Evolutionary conservation across 176 grass and related monocot species (phyloP), one percentile per base, ranked within the genome.

Genomic region (Miscanthus lutarioriparius): DNA sequence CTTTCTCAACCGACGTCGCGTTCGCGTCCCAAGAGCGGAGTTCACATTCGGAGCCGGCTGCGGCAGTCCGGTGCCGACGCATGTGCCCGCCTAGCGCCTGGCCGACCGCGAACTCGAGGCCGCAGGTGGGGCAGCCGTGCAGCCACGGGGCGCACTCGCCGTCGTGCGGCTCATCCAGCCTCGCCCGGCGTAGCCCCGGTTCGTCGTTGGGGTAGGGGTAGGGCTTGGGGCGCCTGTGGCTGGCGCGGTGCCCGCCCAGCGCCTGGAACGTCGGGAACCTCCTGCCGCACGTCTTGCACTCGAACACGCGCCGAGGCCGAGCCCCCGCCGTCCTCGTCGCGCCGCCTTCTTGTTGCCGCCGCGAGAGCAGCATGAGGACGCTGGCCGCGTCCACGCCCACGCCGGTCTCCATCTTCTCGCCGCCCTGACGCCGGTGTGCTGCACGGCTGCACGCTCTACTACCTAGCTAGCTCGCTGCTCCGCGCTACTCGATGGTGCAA

Each of bases 201-300:
- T 62, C 56, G 56, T n/a, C 56, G 56, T 25, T 11, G 56, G 56
- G 54, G 20, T 56, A 54, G 16, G 48, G 0, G 8, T 44, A 41
- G 20, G 80, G 37, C 73, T 65, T 76, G 17, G 83, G 81, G 10
- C 88, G 82, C 70, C 77, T 86, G 78, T 94, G 95, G 73, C 95
- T 92, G 28, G 92, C 91, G 15, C 92, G 84, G 84, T 97, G 95
- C 2, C 92, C 95, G 12, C 95, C 95, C 48, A 97, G 59, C 56
- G 95, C 95, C 79, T 94, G 92, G 84, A 94, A 97, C 44, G 95
- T 94, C 22, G 86, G 59, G 82, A 94, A 92, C 74, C 63, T 71
- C 36, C 88, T 87, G 41, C 63, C 64, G 90, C 95, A 94, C n/a
- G 84, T 92, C 81, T 78, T 89, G 92, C 95, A 97, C 83, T 91